Evolutionary conservation across 257 asterid species (phyloP).

Genomic region (Forsythia viridissima): DNA sequence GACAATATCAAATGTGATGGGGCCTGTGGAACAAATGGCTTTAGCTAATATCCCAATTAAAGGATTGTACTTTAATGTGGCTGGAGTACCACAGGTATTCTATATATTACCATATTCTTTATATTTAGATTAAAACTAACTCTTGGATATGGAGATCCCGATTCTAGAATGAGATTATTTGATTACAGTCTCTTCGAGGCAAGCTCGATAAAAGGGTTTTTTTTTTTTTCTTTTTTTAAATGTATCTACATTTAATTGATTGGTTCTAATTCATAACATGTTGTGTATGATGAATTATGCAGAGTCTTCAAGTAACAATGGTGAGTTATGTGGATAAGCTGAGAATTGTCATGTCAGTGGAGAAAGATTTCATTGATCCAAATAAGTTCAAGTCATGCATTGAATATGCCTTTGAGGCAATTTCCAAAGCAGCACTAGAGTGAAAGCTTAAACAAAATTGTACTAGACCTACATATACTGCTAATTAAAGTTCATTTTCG

Average conservation of each 20-base stretch:
- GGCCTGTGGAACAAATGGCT: constrained; percentile 53
- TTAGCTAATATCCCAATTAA: constrained; percentile 47
- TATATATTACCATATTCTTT: too few species aligned
- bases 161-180: neutral
- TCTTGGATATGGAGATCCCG: neutral
- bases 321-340: constrained; percentile 58
- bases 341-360: constrained; percentile 51
- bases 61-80: constrained; percentile 51
- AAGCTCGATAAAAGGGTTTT: neutral
- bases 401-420: constrained; percentile 46
- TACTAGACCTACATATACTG: too few species aligned
- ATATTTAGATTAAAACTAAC: too few species aligned
- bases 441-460: neutral
- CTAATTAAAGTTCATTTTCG: too few species aligned
- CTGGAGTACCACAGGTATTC: constrained; percentile 59
- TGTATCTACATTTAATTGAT: neutral
- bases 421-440: constrained; percentile 44
- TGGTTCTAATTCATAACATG: neutral
- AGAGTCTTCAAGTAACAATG: constrained; percentile 52
- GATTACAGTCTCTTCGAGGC: neutral
- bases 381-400: constrained; percentile 52
- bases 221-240: neutral
- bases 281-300: constrained; percentile 18
- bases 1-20: constrained; percentile 54
- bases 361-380: constrained; percentile 58